Percentiles rank a stretch among this genome's conserved stretches.
These are phyloP conservation scores for Apiotrichum sp. DNA, from an alignment of 1,284 basidiomycete genomes.

Conservation along the genomic window DNA sequence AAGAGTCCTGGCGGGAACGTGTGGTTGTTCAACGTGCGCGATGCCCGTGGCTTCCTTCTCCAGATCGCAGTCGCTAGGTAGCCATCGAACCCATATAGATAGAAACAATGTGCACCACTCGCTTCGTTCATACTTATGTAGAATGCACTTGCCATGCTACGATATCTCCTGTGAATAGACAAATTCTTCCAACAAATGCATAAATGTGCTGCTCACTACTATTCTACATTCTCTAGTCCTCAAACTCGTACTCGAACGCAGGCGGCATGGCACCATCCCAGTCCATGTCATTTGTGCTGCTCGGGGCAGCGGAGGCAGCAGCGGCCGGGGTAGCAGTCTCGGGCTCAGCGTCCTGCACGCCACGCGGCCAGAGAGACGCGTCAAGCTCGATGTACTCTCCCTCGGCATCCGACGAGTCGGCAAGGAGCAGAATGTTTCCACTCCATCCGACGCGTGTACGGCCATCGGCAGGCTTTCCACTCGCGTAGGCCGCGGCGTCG, in stretches of 20 bases:
- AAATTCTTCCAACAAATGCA: background rate
- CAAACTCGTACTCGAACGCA: conserved; percentile 46
- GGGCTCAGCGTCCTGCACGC: conserved; percentile 41
- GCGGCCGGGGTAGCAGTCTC: conserved; percentile 33
- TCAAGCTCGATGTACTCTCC: conserved; percentile 63
- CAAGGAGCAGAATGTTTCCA: conserved; percentile 74
- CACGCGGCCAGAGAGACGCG: conserved; percentile 48
- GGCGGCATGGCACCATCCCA: conserved; percentile 70
- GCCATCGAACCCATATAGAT: background rate
- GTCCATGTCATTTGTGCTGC: conserved; percentile 48
- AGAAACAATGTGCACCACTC: too few species aligned
- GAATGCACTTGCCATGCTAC: too few species aligned
- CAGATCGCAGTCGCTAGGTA: conserved; percentile 10
- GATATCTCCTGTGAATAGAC: too few species aligned
- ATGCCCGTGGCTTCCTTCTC: conserved; percentile 31
- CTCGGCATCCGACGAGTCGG: conserved; percentile 51
- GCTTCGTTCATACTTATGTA: too few species aligned
- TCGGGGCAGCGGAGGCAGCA: conserved; percentile 8
- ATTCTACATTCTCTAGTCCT: conserved; percentile 25
- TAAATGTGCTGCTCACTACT: conserved; percentile 4
- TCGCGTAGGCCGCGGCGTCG: conserved; percentile 12
- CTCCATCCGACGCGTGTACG: conserved; percentile 17
- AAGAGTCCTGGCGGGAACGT: conserved; percentile 11
- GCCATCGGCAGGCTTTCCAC: conserved; percentile 16
- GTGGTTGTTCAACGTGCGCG: conserved; percentile 58